Evolutionary conservation across 257 asterid genomes (phyloP).

Genomic region (Phtheirospermum japonicum): DNA sequence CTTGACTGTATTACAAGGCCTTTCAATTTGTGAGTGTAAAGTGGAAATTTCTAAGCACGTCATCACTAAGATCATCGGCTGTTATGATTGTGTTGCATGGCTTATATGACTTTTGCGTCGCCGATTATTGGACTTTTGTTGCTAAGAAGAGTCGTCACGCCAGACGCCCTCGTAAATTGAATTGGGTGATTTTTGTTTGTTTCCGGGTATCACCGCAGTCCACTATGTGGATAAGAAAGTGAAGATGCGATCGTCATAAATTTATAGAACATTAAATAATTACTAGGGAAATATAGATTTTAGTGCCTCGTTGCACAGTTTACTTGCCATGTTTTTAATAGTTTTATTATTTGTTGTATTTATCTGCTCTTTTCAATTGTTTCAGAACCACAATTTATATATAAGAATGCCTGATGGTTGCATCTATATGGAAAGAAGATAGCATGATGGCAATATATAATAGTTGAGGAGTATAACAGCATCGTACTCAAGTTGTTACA

Average conservation of each 20-base stretch:
- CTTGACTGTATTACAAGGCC: constrained; percentile 3
- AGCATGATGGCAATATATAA: not conserved
- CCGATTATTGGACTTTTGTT: constrained; percentile 9
- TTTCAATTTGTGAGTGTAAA: constrained; percentile 13
- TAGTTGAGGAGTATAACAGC: constrained; percentile 1
- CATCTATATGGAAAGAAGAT: constrained; percentile 22
- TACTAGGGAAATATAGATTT: not conserved
- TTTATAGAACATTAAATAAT: not conserved
- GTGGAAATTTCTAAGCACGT: constrained; percentile 5
- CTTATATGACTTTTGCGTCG: not conserved
- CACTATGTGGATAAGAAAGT: constrained; percentile 3
- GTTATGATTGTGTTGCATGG: constrained; percentile 11
- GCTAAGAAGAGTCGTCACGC: not conserved
- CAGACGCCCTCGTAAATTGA: not conserved
- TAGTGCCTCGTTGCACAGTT: not conserved
- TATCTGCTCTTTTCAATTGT: constrained; percentile 5
- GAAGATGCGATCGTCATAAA: not conserved
- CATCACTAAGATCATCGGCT: not conserved
- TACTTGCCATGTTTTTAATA: not conserved
- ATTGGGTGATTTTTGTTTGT: constrained; percentile 11
- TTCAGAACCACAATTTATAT: constrained; percentile 3
- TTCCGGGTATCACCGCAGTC: not conserved
- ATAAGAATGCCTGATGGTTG: constrained; percentile 13
- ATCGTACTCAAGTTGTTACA: not conserved
- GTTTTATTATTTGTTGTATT: not conserved